A percentile compares a stretch with the other conserved stretches of the same genome.
phyloP scores from a whole-genome alignment of 2,329 filamentous ascomycete species.

The Fusarium fracticaudum region DNA sequence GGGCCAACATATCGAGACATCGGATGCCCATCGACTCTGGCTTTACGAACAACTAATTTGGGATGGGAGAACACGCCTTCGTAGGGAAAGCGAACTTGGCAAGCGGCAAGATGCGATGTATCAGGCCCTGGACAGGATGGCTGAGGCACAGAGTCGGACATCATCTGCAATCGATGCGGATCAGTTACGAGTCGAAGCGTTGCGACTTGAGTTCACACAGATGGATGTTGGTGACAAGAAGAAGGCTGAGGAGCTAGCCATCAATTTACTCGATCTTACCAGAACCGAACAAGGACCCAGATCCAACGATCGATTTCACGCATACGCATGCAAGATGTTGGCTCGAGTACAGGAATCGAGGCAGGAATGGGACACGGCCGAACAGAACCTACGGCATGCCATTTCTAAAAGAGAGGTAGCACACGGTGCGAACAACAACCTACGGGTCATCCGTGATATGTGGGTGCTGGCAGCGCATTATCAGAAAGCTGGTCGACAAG shows the following conservation, averaged over 20 bases:
- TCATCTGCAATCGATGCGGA: conserved; percentile 33
- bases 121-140: conserved; percentile 43
- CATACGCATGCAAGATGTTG: conserved; percentile 52
- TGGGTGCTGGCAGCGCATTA: conserved; percentile 51
- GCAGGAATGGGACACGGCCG: conserved; percentile 46
- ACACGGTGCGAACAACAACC: conserved; percentile 47
- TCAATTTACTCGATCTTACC: conserved; percentile 43
- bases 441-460: conserved; percentile 52
- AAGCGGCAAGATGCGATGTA: conserved; percentile 44
- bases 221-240: conserved; percentile 49
- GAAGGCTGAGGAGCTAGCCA: conserved; percentile 46
- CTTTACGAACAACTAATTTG: conserved; percentile 53
- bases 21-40: conserved; percentile 47
- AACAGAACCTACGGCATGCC: conserved; percentile 47
- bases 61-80: conserved; percentile 50
- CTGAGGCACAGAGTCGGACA: conserved; percentile 13
- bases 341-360: conserved; percentile 47
- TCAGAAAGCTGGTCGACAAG: conserved; percentile 43
- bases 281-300: conserved; percentile 34
- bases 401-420: conserved; percentile 49
- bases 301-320: conserved; percentile 49
- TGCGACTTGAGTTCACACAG: conserved; percentile 51
- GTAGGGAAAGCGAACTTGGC: conserved; percentile 46
- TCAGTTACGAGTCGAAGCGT: conserved; percentile 46
- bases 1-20: conserved; percentile 44